phyloP scores from a whole-genome alignment of 2,329 filamentous ascomycete genomes.

The Ceratocystis cubensis region DNA sequence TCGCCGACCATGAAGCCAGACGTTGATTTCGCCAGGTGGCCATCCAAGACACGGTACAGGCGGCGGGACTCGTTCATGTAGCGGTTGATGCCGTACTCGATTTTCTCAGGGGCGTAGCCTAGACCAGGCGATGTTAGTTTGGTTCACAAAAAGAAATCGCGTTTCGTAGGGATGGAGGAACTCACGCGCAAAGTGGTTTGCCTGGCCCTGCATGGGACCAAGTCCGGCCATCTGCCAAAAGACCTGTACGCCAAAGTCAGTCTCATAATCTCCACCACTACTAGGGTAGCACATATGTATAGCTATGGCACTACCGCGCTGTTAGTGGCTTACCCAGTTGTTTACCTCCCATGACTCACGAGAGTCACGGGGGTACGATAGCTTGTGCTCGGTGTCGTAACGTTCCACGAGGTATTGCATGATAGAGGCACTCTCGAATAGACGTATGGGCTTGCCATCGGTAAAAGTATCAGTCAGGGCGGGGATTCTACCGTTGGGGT shows the following conservation, averaged over 20 bases:
- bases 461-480: conserved; percentile 68
- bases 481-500: conserved; percentile 85
- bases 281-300: too few species aligned
- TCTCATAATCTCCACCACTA: background rate
- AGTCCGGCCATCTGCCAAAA: conserved; percentile 70
- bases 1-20: conserved; percentile 54
- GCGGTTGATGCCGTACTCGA: conserved; percentile 68
- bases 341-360: conserved; percentile 68
- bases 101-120: conserved; percentile 68
- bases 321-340: conserved; percentile 50
- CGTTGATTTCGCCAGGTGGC: conserved; percentile 47
- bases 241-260: conserved; percentile 30
- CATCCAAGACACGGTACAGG: conserved; percentile 65
- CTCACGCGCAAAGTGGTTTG: conserved; percentile 66
- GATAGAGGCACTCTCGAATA: conserved; percentile 78
- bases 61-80: conserved; percentile 77
- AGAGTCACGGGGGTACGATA: conserved; percentile 61
- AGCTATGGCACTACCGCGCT: too few species aligned
- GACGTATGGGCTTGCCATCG: conserved; percentile 57
- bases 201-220: conserved; percentile 72
- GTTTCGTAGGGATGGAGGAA: conserved; percentile 4
- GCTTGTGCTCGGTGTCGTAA: conserved; percentile 71
- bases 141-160: too few species aligned
- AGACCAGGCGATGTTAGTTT: background rate
- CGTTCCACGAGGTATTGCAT: conserved; percentile 71